phyloP scores from a whole-genome alignment of 306 rosid genomes.

The Sindora glabra region DNA sequence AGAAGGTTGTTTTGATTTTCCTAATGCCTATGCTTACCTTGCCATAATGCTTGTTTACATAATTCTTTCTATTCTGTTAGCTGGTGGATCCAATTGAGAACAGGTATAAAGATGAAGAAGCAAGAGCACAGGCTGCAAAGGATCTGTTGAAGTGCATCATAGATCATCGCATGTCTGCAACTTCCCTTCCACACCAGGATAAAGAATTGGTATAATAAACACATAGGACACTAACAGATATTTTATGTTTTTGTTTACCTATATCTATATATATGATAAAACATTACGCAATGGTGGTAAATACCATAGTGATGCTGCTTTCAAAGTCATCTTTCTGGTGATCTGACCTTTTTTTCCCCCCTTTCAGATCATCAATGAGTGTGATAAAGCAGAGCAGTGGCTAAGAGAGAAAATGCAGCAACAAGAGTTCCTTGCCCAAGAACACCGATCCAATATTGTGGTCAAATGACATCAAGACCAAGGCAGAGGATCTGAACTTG shows the following conservation, averaged over 20 bases:
- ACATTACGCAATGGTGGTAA: too few species aligned
- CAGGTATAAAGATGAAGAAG: slow-evolving; percentile 61
- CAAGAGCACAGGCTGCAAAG: slow-evolving; percentile 47
- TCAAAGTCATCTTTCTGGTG: not conserved
- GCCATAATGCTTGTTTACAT: slow-evolving; percentile 3
- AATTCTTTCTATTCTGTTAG: slow-evolving; percentile 34
- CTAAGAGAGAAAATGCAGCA: slow-evolving; percentile 52
- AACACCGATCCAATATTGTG: slow-evolving; percentile 53
- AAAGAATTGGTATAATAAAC: slow-evolving; percentile 26
- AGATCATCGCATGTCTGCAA: slow-evolving; percentile 8
- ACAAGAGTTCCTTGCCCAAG: slow-evolving; percentile 64
- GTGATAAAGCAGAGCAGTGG: slow-evolving; percentile 68
- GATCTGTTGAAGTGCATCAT: slow-evolving; percentile 12
- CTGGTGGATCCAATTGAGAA: slow-evolving; percentile 66
- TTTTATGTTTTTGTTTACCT: too few species aligned
- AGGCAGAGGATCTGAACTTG: slow-evolving; percentile 49
- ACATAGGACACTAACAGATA: slow-evolving; percentile 6
- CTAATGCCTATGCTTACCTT: not conserved
- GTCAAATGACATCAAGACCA: slow-evolving; percentile 55
- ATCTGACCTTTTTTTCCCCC: not conserved
- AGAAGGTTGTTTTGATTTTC: slow-evolving; percentile 53
- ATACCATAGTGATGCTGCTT: not conserved
- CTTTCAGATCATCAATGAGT: slow-evolving; percentile 46
- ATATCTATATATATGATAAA: too few species aligned
- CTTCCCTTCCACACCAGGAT: slow-evolving; percentile 23